A percentile compares a stretch with the other conserved stretches of the same genome.
Evolutionary conservation across 2,329 filamentous ascomycete species (phyloP).

Genomic region (Akanthomyces dipterigenus): DNA sequence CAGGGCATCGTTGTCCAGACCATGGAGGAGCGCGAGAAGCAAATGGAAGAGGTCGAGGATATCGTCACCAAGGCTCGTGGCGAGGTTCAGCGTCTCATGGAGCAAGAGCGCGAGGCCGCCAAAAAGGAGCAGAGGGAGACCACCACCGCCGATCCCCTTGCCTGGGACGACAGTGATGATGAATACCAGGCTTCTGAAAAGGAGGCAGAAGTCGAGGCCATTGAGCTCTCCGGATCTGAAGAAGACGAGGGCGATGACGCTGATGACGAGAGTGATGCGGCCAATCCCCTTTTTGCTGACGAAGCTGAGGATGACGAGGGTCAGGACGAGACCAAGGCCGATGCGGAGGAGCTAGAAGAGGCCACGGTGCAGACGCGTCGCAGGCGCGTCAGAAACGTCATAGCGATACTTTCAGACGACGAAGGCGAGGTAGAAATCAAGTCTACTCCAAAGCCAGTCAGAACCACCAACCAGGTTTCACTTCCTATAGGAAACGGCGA

Average conservation of each 20-base stretch:
- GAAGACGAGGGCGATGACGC: conserved; percentile 27
- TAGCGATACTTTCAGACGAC: conserved; percentile 56
- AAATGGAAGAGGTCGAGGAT: conserved; percentile 79
- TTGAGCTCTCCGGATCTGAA: conserved; percentile 31
- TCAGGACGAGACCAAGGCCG: conserved; percentile 17
- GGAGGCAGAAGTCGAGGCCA: conserved; percentile 26
- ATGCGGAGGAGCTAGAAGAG: conserved; percentile 32
- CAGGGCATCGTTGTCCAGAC: conserved; percentile 79
- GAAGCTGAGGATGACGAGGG: conserved; percentile 28
- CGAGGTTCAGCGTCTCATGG: conserved; percentile 65
- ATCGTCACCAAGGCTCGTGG: conserved; percentile 76
- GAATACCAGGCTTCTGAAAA: conserved; percentile 38
- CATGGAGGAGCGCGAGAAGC: conserved; percentile 75
- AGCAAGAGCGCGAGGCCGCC: conserved; percentile 65
- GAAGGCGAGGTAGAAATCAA: conserved; percentile 47
- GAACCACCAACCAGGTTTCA: conserved; percentile 32
- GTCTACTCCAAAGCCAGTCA: conserved; percentile 42
- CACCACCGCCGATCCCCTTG: conserved; percentile 43
- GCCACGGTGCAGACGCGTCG: conserved; percentile 31
- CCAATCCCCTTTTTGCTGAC: conserved; percentile 31
- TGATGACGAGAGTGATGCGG: conserved; percentile 28
- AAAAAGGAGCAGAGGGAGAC: conserved; percentile 54
- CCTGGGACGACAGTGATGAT: conserved; percentile 52
- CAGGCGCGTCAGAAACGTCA: conserved; percentile 43
- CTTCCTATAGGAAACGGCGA: conserved; percentile 34